Evolutionary conservation across 2,329 filamentous ascomycete species (phyloP), one percentile per base, ranked within the genome.

Genomic region (Venturia asperata): DNA sequence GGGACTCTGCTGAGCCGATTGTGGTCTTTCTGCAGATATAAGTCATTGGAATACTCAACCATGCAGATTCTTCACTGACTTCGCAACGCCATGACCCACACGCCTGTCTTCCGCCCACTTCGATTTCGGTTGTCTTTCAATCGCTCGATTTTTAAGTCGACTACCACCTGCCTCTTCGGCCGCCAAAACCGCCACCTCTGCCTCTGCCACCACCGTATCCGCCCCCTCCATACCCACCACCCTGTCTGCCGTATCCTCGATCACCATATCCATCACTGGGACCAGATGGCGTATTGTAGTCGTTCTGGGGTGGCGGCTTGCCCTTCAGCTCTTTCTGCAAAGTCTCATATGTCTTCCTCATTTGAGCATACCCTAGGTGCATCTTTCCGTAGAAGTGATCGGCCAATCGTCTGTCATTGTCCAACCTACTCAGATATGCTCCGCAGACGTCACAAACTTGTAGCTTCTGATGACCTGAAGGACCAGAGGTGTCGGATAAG

Each of bases 311-410:
- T 24, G 80, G 78, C 21, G 85, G 86, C 37, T 90, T 81, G 1
- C 88, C 88, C 73, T 91, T 90, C 77, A 96, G 82, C 74, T 97
- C 92, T 77, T 92, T 92, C 63, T 88, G 88, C 68, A 99, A 86
- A n/a, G 84, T 80, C 65, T 96, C 92, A 72, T 86, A 92, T 3
- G 92, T 94, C 82, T 94, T 96, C 71, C 94, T 86, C 94, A 99
- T 99, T 78, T 96, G 91, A 19, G 94, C 94, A 75, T 97, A 99
- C 0, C 94, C 94, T 66, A 99, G 79, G 74, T 99, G 94, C 94
- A 99, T 99, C 82, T 99, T 99, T 27, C 94, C 94, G 77, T 97
- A 97, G 75, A 99, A 99, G 76, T 99, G 94, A 74, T 99, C 94
- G 24, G 94, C 94, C 73, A 99, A 77, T 39, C 94, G 84, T 43